phyloP scores from a whole-genome alignment of 2,329 filamentous ascomycete genomes.

The Esteya vermicola region DNA sequence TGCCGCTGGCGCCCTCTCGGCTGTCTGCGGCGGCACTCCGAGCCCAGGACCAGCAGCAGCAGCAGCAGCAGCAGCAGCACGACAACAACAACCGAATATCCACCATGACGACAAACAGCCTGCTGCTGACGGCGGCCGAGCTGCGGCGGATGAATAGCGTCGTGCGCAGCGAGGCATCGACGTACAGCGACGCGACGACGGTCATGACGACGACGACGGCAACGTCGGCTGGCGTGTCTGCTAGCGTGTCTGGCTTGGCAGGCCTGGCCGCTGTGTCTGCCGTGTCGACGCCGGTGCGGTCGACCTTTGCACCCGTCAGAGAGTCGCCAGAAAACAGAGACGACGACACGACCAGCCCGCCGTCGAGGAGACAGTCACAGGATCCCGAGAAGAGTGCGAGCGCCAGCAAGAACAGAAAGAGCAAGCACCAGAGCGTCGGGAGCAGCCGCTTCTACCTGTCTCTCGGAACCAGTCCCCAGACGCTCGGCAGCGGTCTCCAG shows the following conservation, averaged over 20 bases:
- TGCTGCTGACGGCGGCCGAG: slow-evolving; percentile 32
- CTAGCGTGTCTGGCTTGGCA: no score
- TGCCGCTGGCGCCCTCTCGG: slow-evolving; percentile 3
- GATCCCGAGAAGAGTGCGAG: neutral
- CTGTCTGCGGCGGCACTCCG: neutral
- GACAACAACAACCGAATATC: neutral
- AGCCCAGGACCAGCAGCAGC: neutral
- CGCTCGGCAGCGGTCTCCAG: neutral
- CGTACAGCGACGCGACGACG: slow-evolving; percentile 14
- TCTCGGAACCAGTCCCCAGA: slow-evolving; percentile 1
- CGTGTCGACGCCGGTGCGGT: neutral
- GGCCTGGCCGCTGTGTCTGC: neutral
- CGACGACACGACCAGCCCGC: neutral
- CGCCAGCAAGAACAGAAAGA: neutral
- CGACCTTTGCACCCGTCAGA: no score
- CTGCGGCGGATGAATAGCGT: slow-evolving; percentile 44
- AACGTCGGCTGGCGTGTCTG: neutral
- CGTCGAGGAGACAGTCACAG: slow-evolving; percentile 9
- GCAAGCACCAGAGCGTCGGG: slow-evolving; percentile 1
- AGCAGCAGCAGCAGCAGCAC: neutral
- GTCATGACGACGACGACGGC: neutral
- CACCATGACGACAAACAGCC: slow-evolving; percentile 3
- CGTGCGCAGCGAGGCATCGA: slow-evolving; percentile 26
- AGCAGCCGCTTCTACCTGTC: slow-evolving; percentile 10
- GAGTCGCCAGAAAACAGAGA: slow-evolving; percentile 1